phyloP scores from a whole-genome alignment of 2,329 filamentous ascomycete species.

The Fusarium mundagurra region DNA sequence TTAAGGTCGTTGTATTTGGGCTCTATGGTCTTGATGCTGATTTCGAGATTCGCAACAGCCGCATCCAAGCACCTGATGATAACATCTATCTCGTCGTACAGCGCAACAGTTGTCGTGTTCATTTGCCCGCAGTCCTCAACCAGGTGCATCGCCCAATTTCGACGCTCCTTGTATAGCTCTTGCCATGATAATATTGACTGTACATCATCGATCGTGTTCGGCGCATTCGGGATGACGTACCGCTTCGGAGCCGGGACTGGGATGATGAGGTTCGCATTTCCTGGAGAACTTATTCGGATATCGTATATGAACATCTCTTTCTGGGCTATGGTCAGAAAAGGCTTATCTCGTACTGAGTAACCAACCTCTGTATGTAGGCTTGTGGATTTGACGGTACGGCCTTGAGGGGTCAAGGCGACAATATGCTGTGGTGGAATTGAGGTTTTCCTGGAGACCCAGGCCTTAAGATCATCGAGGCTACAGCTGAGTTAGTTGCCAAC shows the following conservation, averaged over 20 bases:
- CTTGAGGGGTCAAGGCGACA: conserved; percentile 85
- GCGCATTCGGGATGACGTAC: conserved; percentile 71
- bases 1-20: conserved; percentile 76
- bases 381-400: conserved; percentile 84
- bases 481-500: conserved; percentile 17
- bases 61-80: conserved; percentile 85
- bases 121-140: conserved; percentile 75
- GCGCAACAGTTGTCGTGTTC: conserved; percentile 68
- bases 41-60: conserved; percentile 85
- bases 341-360: not conserved
- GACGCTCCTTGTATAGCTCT: conserved; percentile 81
- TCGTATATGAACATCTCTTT: conserved; percentile 94
- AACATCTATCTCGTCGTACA: conserved; percentile 77
- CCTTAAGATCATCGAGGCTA: conserved; percentile 85
- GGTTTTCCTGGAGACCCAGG: conserved; percentile 80
- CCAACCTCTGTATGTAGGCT: conserved; percentile 80
- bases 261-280: conserved; percentile 55
- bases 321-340: conserved; percentile 54
- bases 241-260: conserved; percentile 63
- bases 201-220: conserved; percentile 84
- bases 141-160: conserved; percentile 79
- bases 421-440: conserved; percentile 81
- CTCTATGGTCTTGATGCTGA: conserved; percentile 76
- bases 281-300: conserved; percentile 72
- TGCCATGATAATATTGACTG: conserved; percentile 90